Base-by-base conservation (phyloP, 164 flowering plant species). In the Magnolia changhungtana region DNA sequence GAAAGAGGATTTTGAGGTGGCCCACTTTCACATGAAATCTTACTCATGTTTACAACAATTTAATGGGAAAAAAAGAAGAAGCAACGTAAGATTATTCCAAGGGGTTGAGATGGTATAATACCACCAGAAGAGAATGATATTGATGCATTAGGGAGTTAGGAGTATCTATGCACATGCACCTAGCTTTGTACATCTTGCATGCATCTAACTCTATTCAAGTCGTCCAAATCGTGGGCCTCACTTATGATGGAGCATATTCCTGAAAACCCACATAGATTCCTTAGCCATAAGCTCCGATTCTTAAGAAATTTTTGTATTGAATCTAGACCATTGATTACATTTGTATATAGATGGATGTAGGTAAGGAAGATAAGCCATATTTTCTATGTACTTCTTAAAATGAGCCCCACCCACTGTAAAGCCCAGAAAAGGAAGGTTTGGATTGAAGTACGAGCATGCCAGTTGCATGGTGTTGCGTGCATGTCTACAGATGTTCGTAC, bases 1-100 rank as follows among this genome's bases (percentile, higher is more conserved):
- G 27, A 27, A 50, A 75, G 21, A 8, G 13, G 19, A 7, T 24
- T 65, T 50, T 27, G 3, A 1, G 14, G 24, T 80, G 83, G 20
- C 78, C 84, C 81, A 80, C 80, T 19, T 52, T 51, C 10, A 21
- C 14, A 50, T 67, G 67, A 81, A 78, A 81, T 82, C 84, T 76
- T 71, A 83, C 87, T 79, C 78, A 78, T 69, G 82, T 83, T 81
- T 78, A 74, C 86, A 81, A 83, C 87, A 77, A 70, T 4, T 31
- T 73, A 52, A 27, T 59, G n/a, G 8, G 7, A 52, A 52, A 52
- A 52, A 14, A 9, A 14, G 16, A 52, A 52, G 8, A 1, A 13
- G 45, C 6, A 37, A 14, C 18, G 37, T 9, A 24, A 23, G 71
- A 68, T 68, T 68, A 71, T 52, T 50, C 10, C 50, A 50, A 20